Evolutionary conservation across 257 asterid genomes (phyloP).

Genomic region (Solanum medicagineum): DNA sequence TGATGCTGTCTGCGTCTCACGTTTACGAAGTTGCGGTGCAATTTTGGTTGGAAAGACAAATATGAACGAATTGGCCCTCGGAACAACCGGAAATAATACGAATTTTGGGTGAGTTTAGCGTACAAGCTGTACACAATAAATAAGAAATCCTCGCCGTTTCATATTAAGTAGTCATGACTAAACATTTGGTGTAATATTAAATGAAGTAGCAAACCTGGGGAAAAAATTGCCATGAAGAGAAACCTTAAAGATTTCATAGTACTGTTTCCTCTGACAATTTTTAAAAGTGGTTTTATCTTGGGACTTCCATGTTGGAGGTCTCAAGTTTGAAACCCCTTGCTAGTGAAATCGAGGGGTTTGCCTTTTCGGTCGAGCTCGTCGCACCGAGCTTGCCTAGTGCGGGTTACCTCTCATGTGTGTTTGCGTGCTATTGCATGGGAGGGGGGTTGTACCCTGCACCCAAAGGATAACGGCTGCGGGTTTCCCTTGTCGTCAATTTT

Average conservation of each 20-base stretch:
- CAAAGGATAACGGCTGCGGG: no score
- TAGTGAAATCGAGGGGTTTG: no score
- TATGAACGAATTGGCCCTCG: constrained; percentile 96
- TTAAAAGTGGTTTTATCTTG: no score
- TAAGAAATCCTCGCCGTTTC: background rate
- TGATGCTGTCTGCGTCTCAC: constrained; percentile 66
- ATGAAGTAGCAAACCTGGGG: background rate
- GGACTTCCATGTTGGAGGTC: no score
- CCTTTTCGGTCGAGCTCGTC: no score
- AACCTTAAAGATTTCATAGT: background rate
- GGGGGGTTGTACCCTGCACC: no score
- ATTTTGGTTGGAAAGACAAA: constrained; percentile 93
- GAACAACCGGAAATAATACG: constrained; percentile 89
- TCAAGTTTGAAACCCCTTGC: no score
- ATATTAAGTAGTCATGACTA: background rate
- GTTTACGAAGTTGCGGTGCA: constrained; percentile 75
- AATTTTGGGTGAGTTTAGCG: constrained; percentile 59
- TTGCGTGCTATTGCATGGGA: no score
- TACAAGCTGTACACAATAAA: background rate
- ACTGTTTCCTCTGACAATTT: background rate
- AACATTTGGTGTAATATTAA: background rate
- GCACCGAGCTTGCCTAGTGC: no score
- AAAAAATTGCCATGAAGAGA: background rate
- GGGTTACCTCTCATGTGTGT: no score
- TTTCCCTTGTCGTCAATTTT: no score